Conservation (phyloP, 768 basidiomycete species). For the Phylloporus arenicola region DNA sequence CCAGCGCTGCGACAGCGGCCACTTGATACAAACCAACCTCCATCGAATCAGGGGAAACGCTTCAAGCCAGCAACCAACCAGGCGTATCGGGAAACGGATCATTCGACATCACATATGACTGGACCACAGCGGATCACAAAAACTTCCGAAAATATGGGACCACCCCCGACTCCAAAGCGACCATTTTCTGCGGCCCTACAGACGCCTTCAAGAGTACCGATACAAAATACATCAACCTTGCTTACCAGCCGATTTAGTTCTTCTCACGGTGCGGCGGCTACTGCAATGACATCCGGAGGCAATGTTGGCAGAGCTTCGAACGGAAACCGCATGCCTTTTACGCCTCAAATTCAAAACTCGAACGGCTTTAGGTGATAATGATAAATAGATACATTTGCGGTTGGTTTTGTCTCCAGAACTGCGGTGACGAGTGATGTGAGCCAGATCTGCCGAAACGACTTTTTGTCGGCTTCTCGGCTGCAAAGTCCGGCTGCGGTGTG, state of each 20-base stretch:
- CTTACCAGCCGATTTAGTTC: conserved; percentile 29
- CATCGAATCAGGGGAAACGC: conserved; percentile 16
- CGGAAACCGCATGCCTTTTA: conserved; percentile 52
- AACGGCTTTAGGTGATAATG: conserved; percentile 28
- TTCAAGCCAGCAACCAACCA: conserved; percentile 22
- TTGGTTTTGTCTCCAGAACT: neutral
- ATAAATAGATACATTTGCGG: conserved; percentile 1
- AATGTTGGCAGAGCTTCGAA: conserved; percentile 20
- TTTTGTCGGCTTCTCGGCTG: neutral
- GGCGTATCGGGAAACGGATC: conserved; percentile 7
- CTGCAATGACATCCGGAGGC: conserved; percentile 9
- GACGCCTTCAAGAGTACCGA: conserved; percentile 24
- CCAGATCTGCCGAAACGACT: neutral
- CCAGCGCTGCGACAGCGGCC: conserved; percentile 33
- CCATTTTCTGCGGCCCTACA: conserved; percentile 20
- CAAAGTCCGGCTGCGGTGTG: neutral
- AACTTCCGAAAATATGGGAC: conserved; percentile 39
- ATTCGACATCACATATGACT: conserved; percentile 6
- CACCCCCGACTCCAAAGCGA: conserved; percentile 47
- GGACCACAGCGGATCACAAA: conserved; percentile 22
- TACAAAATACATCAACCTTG: conserved; percentile 12
- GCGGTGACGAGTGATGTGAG: no score
- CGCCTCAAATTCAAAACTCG: conserved; percentile 28
- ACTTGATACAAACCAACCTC: conserved; percentile 27
- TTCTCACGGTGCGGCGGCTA: conserved; percentile 18